Evolutionary conservation across 2,329 filamentous ascomycete species (phyloP).

Genomic region (Ampelomyces quisqualis): DNA sequence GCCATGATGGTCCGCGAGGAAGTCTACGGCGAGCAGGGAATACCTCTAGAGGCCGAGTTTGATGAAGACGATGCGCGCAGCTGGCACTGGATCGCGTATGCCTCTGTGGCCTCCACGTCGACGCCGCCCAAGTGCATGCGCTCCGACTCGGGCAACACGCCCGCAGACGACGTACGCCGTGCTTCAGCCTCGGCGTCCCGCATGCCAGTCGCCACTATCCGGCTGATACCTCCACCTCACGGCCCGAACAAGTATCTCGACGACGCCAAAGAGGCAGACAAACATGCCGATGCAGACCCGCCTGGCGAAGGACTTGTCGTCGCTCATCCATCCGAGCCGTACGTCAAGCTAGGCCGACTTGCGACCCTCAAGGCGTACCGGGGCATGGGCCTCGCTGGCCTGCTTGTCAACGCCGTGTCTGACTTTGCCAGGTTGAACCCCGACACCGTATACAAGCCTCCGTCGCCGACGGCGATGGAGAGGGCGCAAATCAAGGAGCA

Average conservation of each 20-base stretch:
- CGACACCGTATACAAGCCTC: conserved; percentile 45
- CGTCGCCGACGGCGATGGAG: conserved; percentile 43
- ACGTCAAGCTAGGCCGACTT: conserved; percentile 78
- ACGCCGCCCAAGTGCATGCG: conserved; percentile 34
- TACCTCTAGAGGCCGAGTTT: conserved; percentile 67
- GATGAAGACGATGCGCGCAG: conserved; percentile 77
- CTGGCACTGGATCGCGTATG: conserved; percentile 88
- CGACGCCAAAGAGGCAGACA: conserved; percentile 21
- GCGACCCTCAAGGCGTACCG: conserved; percentile 68
- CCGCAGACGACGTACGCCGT: conserved; percentile 39
- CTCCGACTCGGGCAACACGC: conserved; percentile 48
- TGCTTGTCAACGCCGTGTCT: conserved; percentile 67
- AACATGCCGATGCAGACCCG: conserved; percentile 35
- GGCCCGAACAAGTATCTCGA: conserved; percentile 58
- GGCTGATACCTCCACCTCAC: conserved; percentile 81
- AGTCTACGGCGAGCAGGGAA: conserved; percentile 61
- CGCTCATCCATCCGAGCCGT: conserved; percentile 68
- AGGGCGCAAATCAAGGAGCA: conserved; percentile 50
- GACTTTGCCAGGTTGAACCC: conserved; percentile 67
- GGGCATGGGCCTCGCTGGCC: conserved; percentile 62
- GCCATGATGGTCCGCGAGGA: conserved; percentile 59
- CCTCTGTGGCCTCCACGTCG: conserved; percentile 54
- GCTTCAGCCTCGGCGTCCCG: conserved; percentile 45
- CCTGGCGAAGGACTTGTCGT: conserved; percentile 22
- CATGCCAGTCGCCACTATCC: conserved; percentile 70